Evolutionary conservation across 371 early-diverging fungal species (phyloP), one percentile per base, ranked within the genome.

Genomic region (Mortierella sp.): DNA sequence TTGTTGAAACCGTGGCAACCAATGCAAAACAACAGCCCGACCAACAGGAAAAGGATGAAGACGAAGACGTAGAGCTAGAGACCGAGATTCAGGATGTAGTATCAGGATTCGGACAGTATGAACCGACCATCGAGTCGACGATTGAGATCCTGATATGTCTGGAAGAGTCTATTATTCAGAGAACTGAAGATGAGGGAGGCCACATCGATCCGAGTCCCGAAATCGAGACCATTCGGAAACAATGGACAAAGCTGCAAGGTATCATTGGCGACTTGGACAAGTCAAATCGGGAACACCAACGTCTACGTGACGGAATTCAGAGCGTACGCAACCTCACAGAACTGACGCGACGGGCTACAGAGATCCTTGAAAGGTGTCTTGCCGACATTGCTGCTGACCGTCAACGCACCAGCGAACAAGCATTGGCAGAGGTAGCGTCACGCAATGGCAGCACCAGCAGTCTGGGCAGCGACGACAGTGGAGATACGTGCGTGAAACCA

Each of bases 31-130:
- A 61, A 8, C 51, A 55, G 43, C 61, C 61, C 30, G 27, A 39
- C 21, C 50, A 53, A 8, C 54, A 62, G 6, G 48, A 64, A 21
- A 19, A 46, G 21, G 62, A 72, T 23, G 67, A 65, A 34, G 66
- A 61, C 1, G 61, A 73, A 14, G 65, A 74, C 27, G 65, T 63
- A 18, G 71, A 66, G 2, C 52, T 78, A 19, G 71, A 78, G 26
- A 39, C 47, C 18, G 78, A 78, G 49, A 71, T 78, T 48, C 78
- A 70, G 46, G 78, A 78, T 51, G 64, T 78, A 5, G 71, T 78
- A 10, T 78, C 78, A 0, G 78, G 71, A 19, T 67, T 78, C 47
- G 71, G 64, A 41, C 59, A 67, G 23, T 71, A 78, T 16, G 78
- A 71, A 27, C 67, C 78, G 6, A 71, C 64, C 2, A 71, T 78